Conservation (phyloP, 1,284 basidiomycete genomes). For the Rhodotorula sp. region DNA sequence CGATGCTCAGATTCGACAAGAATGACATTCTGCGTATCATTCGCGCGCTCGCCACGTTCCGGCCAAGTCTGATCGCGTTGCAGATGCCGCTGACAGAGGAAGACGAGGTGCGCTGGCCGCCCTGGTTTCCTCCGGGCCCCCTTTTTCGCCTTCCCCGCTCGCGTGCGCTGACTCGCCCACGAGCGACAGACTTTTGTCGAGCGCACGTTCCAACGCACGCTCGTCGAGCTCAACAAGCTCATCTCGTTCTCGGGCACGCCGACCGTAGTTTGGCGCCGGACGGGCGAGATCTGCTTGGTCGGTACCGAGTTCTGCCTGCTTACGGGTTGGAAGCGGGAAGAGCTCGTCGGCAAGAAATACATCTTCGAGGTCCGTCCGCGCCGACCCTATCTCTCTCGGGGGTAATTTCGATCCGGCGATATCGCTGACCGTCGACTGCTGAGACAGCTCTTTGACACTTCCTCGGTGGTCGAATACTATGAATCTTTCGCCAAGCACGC, state of each 20-base stretch:
- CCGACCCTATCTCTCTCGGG: not conserved
- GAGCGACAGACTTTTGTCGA: conserved; percentile 69
- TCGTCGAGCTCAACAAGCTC: conserved; percentile 92
- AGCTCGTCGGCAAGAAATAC: conserved; percentile 72
- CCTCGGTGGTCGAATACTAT: conserved; percentile 79
- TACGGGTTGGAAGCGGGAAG: conserved; percentile 80
- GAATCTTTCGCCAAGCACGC: conserved; percentile 92
- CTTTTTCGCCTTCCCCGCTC: too few relatives aligned
- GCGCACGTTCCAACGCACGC: conserved; percentile 86
- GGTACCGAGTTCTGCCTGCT: conserved; percentile 95
- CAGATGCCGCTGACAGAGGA: conserved; percentile 92
- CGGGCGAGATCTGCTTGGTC: conserved; percentile 94
- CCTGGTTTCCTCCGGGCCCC: too few relatives aligned
- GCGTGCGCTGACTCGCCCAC: not conserved
- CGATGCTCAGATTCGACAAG: conserved; percentile 76
- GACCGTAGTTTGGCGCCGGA: conserved; percentile 96
- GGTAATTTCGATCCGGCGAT: not conserved
- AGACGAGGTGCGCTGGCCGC: conserved; percentile 82
- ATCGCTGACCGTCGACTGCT: too few relatives aligned
- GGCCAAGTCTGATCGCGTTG: conserved; percentile 90
- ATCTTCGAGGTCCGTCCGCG: conserved; percentile 71
- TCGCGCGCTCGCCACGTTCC: conserved; percentile 86
- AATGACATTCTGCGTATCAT: conserved; percentile 92
- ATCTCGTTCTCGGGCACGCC: conserved; percentile 98
- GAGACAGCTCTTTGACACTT: conserved; percentile 40